phyloP scores from a whole-genome alignment of 2,329 filamentous ascomycete species.

The Hypoxylon sp. region DNA sequence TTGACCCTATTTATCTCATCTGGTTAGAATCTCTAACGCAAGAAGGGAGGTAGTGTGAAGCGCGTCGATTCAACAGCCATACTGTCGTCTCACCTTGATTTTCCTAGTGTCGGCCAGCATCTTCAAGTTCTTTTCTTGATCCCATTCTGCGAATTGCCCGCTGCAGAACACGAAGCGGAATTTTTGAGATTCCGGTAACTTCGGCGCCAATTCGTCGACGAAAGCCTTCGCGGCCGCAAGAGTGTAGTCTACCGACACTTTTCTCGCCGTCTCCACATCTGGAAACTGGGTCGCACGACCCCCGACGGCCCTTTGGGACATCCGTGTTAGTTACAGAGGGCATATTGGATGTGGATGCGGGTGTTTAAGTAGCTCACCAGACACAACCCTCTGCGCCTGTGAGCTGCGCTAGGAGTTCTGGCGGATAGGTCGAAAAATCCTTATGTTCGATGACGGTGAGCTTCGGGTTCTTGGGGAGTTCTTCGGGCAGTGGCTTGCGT shows the following conservation, averaged over 20 bases:
- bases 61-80: neutral
- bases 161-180: constrained; percentile 64
- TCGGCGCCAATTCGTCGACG: constrained; percentile 52
- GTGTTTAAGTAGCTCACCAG: constrained; percentile 65
- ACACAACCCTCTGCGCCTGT: constrained; percentile 72
- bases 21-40: constrained; percentile 17
- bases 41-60: neutral
- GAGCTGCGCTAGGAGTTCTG: constrained; percentile 60
- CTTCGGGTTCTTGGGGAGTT: constrained; percentile 63
- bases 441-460: constrained; percentile 64
- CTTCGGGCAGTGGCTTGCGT: constrained; percentile 62
- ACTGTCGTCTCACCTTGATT: constrained; percentile 52
- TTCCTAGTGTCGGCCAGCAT: constrained; percentile 58
- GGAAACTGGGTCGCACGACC: constrained; percentile 63
- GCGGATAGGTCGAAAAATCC: constrained; percentile 68
- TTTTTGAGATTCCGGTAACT: constrained; percentile 51
- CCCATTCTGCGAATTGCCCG: constrained; percentile 55
- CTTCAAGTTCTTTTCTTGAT: constrained; percentile 55
- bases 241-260: constrained; percentile 73
- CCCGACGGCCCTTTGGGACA: constrained; percentile 58
- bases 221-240: constrained; percentile 73
- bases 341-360: neutral
- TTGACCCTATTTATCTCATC: constrained; percentile 50
- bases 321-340: neutral
- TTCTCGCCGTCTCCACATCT: constrained; percentile 60